Conservation (phyloP, 2,329 filamentous ascomycete species). For the Fusarium continuum region DNA sequence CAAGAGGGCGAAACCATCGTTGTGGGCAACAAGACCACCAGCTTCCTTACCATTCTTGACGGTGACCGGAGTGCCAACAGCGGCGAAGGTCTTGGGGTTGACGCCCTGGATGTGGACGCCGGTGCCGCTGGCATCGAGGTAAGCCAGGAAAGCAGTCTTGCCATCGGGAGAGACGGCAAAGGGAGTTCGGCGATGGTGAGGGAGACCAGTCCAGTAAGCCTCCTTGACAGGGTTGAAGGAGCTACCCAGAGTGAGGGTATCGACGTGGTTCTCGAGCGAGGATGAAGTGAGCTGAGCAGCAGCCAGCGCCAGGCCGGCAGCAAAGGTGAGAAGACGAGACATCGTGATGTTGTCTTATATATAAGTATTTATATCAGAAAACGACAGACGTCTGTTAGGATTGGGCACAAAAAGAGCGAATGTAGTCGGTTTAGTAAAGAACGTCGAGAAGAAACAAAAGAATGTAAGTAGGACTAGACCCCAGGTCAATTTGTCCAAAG, state of each 20-base stretch:
- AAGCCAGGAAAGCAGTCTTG: constrained; percentile 67
- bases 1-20: constrained; percentile 71
- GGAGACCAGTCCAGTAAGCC: constrained; percentile 69
- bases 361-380: not conserved
- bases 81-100: constrained; percentile 62
- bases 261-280: constrained; percentile 45
- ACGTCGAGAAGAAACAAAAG: constrained; percentile 37
- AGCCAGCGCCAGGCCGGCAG: constrained; percentile 42
- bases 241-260: constrained; percentile 58
- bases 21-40: constrained; percentile 68
- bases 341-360: constrained; percentile 19
- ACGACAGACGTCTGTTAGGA: constrained; percentile 7
- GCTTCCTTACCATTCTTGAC: constrained; percentile 66
- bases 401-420: constrained; percentile 20
- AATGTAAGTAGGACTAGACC: constrained; percentile 37
- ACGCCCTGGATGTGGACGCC: constrained; percentile 67
- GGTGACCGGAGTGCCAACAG: constrained; percentile 61
- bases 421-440: constrained; percentile 32
- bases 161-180: constrained; percentile 70
- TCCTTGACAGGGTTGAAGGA: constrained; percentile 66
- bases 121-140: constrained; percentile 64
- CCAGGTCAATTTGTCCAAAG: constrained; percentile 36
- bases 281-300: constrained; percentile 39
- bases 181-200: constrained; percentile 69
- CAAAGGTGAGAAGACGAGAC: constrained; percentile 40